Percentiles rank a stretch among this genome's conserved stretches.
These are phyloP conservation scores for Moricandia arvensis DNA, from an alignment of 345 rosid species.

Conservation along the genomic window DNA sequence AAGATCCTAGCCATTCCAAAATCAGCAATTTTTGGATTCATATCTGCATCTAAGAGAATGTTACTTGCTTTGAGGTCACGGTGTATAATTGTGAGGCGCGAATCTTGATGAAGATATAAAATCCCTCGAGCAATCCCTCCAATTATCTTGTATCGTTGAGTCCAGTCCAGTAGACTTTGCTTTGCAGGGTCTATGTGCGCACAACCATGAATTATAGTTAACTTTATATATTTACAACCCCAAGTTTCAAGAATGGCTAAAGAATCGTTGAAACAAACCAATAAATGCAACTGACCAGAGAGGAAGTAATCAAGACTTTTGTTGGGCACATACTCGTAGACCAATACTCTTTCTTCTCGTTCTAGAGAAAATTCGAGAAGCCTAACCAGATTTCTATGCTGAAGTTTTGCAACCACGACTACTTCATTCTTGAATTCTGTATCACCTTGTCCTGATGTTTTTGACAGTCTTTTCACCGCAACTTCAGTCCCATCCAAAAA, in stretches of 20 bases:
- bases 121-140: slow-evolving; percentile 47
- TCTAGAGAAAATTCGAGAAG: slow-evolving; percentile 53
- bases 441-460: slow-evolving; percentile 49
- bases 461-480: slow-evolving; percentile 54
- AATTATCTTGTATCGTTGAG: slow-evolving; percentile 35
- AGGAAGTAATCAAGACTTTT: slow-evolving; percentile 41
- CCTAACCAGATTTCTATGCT: slow-evolving; percentile 56
- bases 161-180: slow-evolving; percentile 35
- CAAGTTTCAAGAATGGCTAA: neutral
- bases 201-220: neutral
- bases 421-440: slow-evolving; percentile 55
- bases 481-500: slow-evolving; percentile 41
- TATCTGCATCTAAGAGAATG: slow-evolving; percentile 44
- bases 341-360: slow-evolving; percentile 49
- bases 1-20: slow-evolving; percentile 50
- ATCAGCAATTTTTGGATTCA: slow-evolving; percentile 48
- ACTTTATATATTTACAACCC: neutral
- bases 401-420: slow-evolving; percentile 51
- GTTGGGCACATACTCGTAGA: slow-evolving; percentile 50
- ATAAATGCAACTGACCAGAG: slow-evolving; percentile 27
- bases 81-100: slow-evolving; percentile 45
- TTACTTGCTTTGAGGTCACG: slow-evolving; percentile 46
- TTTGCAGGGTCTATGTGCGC: slow-evolving; percentile 17
- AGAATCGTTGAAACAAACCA: neutral
- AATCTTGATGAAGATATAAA: slow-evolving; percentile 47